Evolutionary conservation across 495 filamentous ascomycete species (phyloP).

Genomic region (Talaromyces ruber): DNA sequence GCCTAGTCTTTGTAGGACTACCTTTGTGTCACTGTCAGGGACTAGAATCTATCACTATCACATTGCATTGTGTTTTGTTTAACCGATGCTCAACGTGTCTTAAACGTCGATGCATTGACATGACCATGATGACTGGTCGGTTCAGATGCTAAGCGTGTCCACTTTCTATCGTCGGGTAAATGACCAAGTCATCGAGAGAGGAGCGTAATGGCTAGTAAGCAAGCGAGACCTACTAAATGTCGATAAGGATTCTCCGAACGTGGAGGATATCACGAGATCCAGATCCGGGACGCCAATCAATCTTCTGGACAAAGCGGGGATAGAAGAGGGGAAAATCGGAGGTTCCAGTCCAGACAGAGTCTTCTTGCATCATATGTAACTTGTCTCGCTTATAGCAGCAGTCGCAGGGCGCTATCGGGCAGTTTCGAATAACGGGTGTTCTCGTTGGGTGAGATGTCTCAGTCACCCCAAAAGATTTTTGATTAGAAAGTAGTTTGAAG

Average conservation of each 20-base stretch:
- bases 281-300: not conserved
- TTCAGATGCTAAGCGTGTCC: not conserved
- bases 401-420: not conserved
- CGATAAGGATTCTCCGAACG: not conserved
- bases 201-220: not conserved
- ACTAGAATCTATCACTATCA: not conserved
- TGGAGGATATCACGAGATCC: not conserved
- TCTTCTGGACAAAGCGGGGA: not conserved
- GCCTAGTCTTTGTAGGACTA: not conserved
- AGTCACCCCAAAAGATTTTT: not conserved
- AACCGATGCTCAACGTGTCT: not conserved
- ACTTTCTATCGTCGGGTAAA: not conserved
- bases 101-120: not conserved
- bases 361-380: not conserved
- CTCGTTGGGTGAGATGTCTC: not conserved
- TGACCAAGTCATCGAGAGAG: not conserved
- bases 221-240: not conserved
- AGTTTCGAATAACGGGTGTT: not conserved
- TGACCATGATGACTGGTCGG: not conserved
- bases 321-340: not conserved
- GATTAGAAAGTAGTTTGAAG: not conserved
- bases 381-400: not conserved
- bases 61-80: not conserved
- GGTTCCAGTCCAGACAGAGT: not conserved
- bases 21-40: not conserved